A percentile compares a stretch with the other conserved stretches of the same genome.
Conservation (phyloP, 2,329 filamentous ascomycete species). For the Cladorrhinum sp. region DNA sequence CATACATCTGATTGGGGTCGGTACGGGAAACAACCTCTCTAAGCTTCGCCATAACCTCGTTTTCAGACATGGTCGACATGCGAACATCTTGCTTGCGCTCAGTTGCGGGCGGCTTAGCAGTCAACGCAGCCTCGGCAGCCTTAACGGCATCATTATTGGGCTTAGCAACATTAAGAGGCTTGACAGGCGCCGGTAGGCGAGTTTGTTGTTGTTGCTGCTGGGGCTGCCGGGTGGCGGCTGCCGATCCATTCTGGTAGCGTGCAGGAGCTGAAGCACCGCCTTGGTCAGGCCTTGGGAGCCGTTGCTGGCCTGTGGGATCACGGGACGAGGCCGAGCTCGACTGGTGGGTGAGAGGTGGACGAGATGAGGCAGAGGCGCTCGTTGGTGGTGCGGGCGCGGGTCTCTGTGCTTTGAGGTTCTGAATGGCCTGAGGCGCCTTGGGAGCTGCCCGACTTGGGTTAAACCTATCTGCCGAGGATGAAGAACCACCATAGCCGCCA, state of each 20-base stretch:
- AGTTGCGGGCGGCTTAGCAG: slow-evolving; percentile 69
- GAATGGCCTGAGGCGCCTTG: slow-evolving; percentile 51
- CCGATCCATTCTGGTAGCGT: slow-evolving; percentile 55
- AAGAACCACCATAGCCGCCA: slow-evolving; percentile 56
- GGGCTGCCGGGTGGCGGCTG: slow-evolving; percentile 48
- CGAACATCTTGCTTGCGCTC: slow-evolving; percentile 88
- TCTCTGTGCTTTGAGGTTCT: slow-evolving; percentile 66
- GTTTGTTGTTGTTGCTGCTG: slow-evolving; percentile 42
- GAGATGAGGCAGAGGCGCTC: slow-evolving; percentile 38
- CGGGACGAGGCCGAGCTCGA: slow-evolving; percentile 46
- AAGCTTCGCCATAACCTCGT: slow-evolving; percentile 93
- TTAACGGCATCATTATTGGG: slow-evolving; percentile 68
- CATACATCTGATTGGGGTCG: slow-evolving; percentile 90
- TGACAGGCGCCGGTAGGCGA: slow-evolving; percentile 62
- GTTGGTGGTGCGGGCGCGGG: slow-evolving; percentile 69
- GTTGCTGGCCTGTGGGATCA: slow-evolving; percentile 43
- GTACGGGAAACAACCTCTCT: slow-evolving; percentile 94
- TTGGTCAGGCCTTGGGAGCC: slow-evolving; percentile 48
- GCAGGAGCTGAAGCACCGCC: slow-evolving; percentile 48
- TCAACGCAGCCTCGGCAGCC: slow-evolving; percentile 84
- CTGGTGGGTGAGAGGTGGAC: slow-evolving; percentile 50
- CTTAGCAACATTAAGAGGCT: slow-evolving; percentile 78
- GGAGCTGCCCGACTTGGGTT: slow-evolving; percentile 84
- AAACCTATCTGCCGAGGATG: slow-evolving; percentile 60
- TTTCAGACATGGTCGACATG: slow-evolving; percentile 98